These are phyloP conservation scores for Crithidia bombi DNA, from an alignment of 208 protist species.

Conservation along the genomic window DNA sequence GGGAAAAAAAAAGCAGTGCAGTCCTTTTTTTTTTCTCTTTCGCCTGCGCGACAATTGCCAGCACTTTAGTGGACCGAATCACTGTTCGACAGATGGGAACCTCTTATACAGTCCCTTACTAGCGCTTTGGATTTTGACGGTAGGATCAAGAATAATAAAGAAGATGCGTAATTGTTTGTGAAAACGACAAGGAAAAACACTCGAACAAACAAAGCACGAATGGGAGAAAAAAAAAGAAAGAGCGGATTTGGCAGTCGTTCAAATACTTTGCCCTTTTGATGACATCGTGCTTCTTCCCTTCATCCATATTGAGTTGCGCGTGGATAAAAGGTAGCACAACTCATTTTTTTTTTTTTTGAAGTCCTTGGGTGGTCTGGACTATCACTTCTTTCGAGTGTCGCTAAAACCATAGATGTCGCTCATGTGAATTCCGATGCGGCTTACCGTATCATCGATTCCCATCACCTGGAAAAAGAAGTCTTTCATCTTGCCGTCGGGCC, in stretches of 20 bases:
- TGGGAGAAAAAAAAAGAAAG: constrained; percentile 18
- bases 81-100: too few species aligned
- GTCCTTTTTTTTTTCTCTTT: too few species aligned
- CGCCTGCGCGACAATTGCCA: too few species aligned
- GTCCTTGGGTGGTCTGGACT: neutral
- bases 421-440: constrained; percentile 70
- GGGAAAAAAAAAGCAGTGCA: constrained; percentile 24
- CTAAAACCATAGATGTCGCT: constrained; percentile 80
- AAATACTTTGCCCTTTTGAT: too few species aligned
- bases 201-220: neutral
- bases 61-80: too few species aligned
- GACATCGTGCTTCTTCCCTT: neutral
- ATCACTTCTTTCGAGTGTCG: constrained; percentile 59
- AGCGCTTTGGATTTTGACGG: too few species aligned
- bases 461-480: constrained; percentile 91
- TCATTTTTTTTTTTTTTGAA: neutral
- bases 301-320: neutral
- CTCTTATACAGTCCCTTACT: too few species aligned
- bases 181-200: neutral
- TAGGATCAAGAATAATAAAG: neutral
- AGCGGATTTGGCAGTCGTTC: neutral
- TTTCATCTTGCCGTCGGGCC: constrained; percentile 86
- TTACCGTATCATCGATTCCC: constrained; percentile 64
- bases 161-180: neutral
- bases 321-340: too few species aligned